These are phyloP conservation scores for Euphorbia corollata DNA, from an alignment of 441 rosid genomes.

Conservation along the genomic window DNA sequence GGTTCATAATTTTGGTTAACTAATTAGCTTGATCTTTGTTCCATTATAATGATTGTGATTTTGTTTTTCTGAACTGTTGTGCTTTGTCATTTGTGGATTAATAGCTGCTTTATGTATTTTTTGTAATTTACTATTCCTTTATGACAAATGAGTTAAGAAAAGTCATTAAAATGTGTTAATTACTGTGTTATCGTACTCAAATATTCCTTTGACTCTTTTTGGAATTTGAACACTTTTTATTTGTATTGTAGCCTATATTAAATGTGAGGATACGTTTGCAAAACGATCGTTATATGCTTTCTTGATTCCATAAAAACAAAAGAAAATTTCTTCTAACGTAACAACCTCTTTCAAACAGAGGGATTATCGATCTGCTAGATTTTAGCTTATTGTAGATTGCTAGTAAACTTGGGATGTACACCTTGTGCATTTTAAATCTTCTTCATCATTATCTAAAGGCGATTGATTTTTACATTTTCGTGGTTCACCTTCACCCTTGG, in stretches of 20 bases:
- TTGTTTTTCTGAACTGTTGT: background rate
- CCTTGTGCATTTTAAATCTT: background rate
- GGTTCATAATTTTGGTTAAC: conserved; percentile 4
- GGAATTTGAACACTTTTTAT: too few relatives aligned
- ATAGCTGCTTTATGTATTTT: background rate
- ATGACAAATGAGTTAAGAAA: too few relatives aligned
- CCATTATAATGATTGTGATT: background rate
- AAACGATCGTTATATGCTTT: too few relatives aligned
- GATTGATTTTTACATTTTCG: background rate
- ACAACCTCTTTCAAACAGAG: too few relatives aligned
- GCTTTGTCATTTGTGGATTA: background rate
- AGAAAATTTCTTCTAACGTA: too few relatives aligned
- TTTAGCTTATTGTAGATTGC: background rate
- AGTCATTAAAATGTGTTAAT: too few relatives aligned
- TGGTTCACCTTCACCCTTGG: background rate
- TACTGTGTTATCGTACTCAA: too few relatives aligned
- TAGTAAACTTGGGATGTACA: background rate
- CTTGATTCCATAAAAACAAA: too few relatives aligned
- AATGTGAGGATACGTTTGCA: too few relatives aligned
- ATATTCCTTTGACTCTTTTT: too few relatives aligned
- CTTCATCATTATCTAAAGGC: background rate
- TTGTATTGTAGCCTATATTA: too few relatives aligned
- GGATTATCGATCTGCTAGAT: background rate
- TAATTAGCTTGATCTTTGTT: background rate
- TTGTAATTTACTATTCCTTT: too few relatives aligned